Evolutionary conservation across 345 rosid genomes (phyloP).

Genomic region (Eucalyptus paniculata): DNA sequence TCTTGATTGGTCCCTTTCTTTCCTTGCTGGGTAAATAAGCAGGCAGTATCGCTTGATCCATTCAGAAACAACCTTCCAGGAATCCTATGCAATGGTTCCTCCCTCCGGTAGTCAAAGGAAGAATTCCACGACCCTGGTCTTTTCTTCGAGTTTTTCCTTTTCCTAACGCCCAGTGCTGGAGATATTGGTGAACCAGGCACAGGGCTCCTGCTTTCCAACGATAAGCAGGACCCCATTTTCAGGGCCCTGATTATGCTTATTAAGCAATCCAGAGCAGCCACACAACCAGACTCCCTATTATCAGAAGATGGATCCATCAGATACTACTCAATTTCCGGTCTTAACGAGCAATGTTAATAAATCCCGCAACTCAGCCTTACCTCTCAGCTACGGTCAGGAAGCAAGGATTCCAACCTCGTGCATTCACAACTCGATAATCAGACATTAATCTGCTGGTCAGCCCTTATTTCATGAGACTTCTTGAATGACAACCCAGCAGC

Average conservation of each 20-base stretch:
- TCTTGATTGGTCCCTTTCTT: constrained; percentile 95
- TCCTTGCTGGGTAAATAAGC: constrained; percentile 83
- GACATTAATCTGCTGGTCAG: neutral
- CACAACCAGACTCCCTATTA: constrained; percentile 35
- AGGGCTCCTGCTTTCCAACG: constrained; percentile 85
- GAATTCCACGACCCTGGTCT: constrained; percentile 11
- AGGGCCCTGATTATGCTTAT: constrained; percentile 97
- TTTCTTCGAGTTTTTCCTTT: constrained; percentile 60
- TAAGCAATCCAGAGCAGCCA: constrained; percentile 97
- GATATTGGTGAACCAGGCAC: constrained; percentile 79
- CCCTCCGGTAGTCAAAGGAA: constrained; percentile 15
- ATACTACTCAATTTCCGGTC: neutral
- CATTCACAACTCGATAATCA: neutral
- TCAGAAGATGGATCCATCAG: constrained; percentile 55
- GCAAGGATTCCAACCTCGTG: neutral
- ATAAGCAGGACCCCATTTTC: constrained; percentile 99
- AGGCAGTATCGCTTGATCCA: constrained; percentile 41
- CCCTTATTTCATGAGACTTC: neutral
- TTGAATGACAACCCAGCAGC: neutral
- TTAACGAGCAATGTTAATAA: neutral
- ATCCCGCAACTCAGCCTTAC: neutral
- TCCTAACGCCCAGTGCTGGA: constrained; percentile 45
- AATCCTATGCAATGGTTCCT: constrained; percentile 21
- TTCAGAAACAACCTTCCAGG: constrained; percentile 45
- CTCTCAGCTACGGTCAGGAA: neutral